Conservation (phyloP, 2,329 filamentous ascomycete species). For the Pseudogymnoascus sp. region DNA sequence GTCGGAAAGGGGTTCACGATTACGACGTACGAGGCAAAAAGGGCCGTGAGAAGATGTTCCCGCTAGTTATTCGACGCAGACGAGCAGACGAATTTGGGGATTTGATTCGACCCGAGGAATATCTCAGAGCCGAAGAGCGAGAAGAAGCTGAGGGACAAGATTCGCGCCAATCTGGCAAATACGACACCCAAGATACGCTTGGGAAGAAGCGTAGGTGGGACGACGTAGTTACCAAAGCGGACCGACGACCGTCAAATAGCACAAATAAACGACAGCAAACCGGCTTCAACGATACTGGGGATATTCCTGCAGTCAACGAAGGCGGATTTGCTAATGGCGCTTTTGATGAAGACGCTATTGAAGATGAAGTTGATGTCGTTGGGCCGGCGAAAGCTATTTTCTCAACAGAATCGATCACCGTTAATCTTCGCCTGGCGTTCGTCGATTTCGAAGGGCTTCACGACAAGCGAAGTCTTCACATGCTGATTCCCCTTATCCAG, state of each 20-base stretch:
- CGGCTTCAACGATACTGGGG: slow-evolving; percentile 28
- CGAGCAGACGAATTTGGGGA: slow-evolving; percentile 90
- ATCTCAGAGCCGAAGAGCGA: slow-evolving; percentile 83
- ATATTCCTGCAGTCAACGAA: slow-evolving; percentile 35
- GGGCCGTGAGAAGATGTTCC: slow-evolving; percentile 87
- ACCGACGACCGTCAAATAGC: slow-evolving; percentile 35
- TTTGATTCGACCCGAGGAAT: slow-evolving; percentile 87
- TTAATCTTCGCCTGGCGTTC: slow-evolving; percentile 73
- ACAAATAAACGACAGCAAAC: slow-evolving; percentile 54
- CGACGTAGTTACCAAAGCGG: slow-evolving; percentile 47
- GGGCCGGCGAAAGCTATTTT: slow-evolving; percentile 73
- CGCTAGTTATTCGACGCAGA: slow-evolving; percentile 70
- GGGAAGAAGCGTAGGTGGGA: slow-evolving; percentile 96
- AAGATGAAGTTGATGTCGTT: slow-evolving; percentile 45
- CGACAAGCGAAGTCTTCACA: slow-evolving; percentile 87
- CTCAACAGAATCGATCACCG: slow-evolving; percentile 52
- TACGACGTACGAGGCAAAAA: slow-evolving; percentile 88
- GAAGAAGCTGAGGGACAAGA: slow-evolving; percentile 66
- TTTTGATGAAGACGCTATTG: slow-evolving; percentile 50
- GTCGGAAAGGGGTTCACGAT: slow-evolving; percentile 85
- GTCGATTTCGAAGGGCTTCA: slow-evolving; percentile 90
- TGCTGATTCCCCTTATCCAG: slow-evolving; percentile 88
- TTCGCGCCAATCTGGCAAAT: slow-evolving; percentile 43
- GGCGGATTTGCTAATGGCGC: slow-evolving; percentile 40
- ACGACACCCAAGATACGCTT: slow-evolving; percentile 52